Evolutionary conservation across 108 stramenopile species (phyloP).

Genomic region (Cyclotella choctawhatcheeana): DNA sequence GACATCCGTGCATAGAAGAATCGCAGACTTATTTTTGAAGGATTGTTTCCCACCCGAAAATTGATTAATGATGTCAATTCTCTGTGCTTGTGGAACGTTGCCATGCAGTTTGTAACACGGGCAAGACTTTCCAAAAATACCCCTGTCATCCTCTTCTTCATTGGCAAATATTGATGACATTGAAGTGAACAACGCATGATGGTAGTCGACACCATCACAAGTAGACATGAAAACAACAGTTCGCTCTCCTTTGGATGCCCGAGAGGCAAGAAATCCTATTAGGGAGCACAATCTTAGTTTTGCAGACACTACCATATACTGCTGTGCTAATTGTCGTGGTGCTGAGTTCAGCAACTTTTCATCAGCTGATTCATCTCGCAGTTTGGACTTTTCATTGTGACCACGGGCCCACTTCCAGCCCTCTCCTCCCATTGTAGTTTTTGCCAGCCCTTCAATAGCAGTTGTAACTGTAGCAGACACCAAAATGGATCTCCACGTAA

Average conservation of each 20-base stretch:
- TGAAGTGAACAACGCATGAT: slow-evolving; percentile 71
- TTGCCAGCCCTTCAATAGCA: slow-evolving; percentile 68
- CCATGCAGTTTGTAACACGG: slow-evolving; percentile 86
- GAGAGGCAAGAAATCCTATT: slow-evolving; percentile 82
- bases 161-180: slow-evolving; percentile 59
- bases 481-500: slow-evolving; percentile 77
- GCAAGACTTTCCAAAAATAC: slow-evolving; percentile 68
- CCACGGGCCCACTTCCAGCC: slow-evolving; percentile 75
- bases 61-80: slow-evolving; percentile 60
- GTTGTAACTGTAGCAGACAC: slow-evolving; percentile 89
- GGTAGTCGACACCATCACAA: slow-evolving; percentile 95
- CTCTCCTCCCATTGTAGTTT: slow-evolving; percentile 61
- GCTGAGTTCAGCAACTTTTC: slow-evolving; percentile 65
- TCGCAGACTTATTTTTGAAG: slow-evolving; percentile 19
- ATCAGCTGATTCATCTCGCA: not conserved
- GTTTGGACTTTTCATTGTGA: slow-evolving; percentile 16
- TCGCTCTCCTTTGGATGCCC: slow-evolving; percentile 71
- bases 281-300: slow-evolving; percentile 92
- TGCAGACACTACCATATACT: slow-evolving; percentile 86
- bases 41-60: slow-evolving; percentile 45
- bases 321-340: slow-evolving; percentile 89
- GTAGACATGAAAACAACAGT: slow-evolving; percentile 94
- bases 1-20: slow-evolving; percentile 92
- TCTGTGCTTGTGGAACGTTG: slow-evolving; percentile 77
- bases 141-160: slow-evolving; percentile 31